Evolutionary conservation across 176 grass and related monocot genomes (phyloP).

Genomic region (sorghum (Sorghum bicolor)): Sorghum_bicolor_NCBIv3 NC_012872.2:64790501-64791000

Average conservation of each 20-base stretch:
- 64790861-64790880: slow-evolving; percentile 63
- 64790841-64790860: slow-evolving; percentile 91
- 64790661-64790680: background rate
- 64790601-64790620: slow-evolving; percentile 91
- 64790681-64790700: background rate
- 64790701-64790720: slow-evolving; percentile 57
- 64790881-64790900: slow-evolving; percentile 67
- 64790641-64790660: background rate
- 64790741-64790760: slow-evolving; percentile 82
- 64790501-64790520: slow-evolving; percentile 57
- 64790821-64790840: slow-evolving; percentile 96
- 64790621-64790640: background rate
- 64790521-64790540: slow-evolving; percentile 40
- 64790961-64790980: slow-evolving; percentile 64
- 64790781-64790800: slow-evolving; percentile 79
- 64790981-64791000: slow-evolving; percentile 72
- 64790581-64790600: slow-evolving; percentile 87
- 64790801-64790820: slow-evolving; percentile 96
- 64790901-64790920: slow-evolving; percentile 95
- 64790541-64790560: slow-evolving; percentile 66
- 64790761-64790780: slow-evolving; percentile 93
- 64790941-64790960: slow-evolving; percentile 94
- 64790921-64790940: slow-evolving; percentile 70
- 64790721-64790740: slow-evolving; percentile 92
- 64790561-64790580: slow-evolving; percentile 83